These are phyloP conservation scores for Paramecium octaurelia DNA, from an alignment of 73 alveolate genomes.

Conservation along the genomic window DNA sequence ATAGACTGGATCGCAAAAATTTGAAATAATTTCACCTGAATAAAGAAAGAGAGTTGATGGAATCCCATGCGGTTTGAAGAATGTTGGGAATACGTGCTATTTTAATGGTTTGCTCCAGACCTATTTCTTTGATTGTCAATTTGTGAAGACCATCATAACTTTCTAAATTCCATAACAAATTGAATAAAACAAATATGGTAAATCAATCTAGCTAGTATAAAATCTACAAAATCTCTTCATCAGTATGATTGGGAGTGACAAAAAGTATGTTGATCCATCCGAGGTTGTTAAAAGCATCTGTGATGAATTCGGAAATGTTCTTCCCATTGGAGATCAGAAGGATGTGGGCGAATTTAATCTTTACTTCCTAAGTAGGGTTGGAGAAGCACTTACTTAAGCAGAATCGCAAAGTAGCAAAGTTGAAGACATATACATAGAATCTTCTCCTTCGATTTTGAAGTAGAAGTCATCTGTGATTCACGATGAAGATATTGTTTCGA, in stretches of 20 bases:
- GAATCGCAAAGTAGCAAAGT: neutral
- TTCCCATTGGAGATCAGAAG: constrained; percentile 79
- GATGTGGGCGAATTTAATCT: constrained; percentile 88
- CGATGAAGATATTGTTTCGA: neutral
- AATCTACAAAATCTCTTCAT: constrained; percentile 68
- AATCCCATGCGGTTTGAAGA: constrained; percentile 77
- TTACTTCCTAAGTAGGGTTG: constrained; percentile 72
- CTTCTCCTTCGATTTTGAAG: neutral
- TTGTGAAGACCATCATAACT: constrained; percentile 68
- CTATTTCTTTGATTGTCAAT: constrained; percentile 73
- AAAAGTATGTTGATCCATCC: constrained; percentile 79
- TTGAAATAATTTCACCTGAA: constrained; percentile 71
- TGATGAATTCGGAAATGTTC: constrained; percentile 76
- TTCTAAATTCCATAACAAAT: constrained; percentile 38
- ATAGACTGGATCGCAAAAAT: neutral
- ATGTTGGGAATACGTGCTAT: constrained; percentile 88
- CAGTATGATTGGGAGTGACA: constrained; percentile 67
- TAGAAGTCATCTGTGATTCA: neutral
- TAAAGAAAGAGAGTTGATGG: constrained; percentile 66
- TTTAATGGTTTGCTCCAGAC: constrained; percentile 78
- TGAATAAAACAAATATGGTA: constrained; percentile 41
- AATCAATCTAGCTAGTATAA: constrained; percentile 64
- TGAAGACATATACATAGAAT: neutral
- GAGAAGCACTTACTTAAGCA: constrained; percentile 63
- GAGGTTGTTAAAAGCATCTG: constrained; percentile 67